Evolutionary conservation across 2,329 filamentous ascomycete species (phyloP), one percentile per base, ranked within the genome.

Genomic region (Venturia oleaginea): DNA sequence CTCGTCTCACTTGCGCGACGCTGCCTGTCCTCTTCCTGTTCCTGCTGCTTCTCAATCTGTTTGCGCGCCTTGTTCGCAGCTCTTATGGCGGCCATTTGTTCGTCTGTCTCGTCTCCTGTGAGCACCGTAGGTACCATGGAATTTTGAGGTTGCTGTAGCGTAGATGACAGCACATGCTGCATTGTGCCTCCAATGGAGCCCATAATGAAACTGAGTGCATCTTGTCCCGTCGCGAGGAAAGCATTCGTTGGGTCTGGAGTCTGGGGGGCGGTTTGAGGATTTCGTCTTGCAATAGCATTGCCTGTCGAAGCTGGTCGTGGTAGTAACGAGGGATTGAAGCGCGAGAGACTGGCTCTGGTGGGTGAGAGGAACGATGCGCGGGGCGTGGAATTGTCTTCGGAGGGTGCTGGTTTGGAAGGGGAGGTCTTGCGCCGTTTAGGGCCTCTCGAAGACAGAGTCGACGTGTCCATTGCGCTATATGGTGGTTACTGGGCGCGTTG

Each of bases 281-380:
- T 51, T 11, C 37, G 24, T 60, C 59, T 38, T 60, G 34, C 59
- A 19, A 57, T 8, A 2, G 7, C 51, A 15, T 32, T 57, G 40
- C 59, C 37, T n/a, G 34, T 22, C 5, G 59, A 42, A 27, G 22
- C n/a, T 42, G 59, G 59, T 60, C n/a, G 22, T 22, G 63, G 63
- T n/a, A 64, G 38, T 59, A 64, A 48, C 34, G 54, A 42, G 32
- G 75, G 74, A 64, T 77, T 74, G 67, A 72, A 74, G 63, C 75
- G 74, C 65, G 75, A 69, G 32, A 76, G 71, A 62, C 73, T 76
- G 27, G 75, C 72, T 70, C 75, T 76, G 2, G 74, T 77, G 19
- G 75, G 75, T 22, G 75, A 77, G 57, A 72, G 71, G 61, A 72
- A 77, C 2, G 75, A 77, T 55, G 57, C 66, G 62, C 30, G 64